Evolutionary conservation across 768 basidiomycete species (phyloP).

Genomic region (Candolleomyces eurysporus): DNA sequence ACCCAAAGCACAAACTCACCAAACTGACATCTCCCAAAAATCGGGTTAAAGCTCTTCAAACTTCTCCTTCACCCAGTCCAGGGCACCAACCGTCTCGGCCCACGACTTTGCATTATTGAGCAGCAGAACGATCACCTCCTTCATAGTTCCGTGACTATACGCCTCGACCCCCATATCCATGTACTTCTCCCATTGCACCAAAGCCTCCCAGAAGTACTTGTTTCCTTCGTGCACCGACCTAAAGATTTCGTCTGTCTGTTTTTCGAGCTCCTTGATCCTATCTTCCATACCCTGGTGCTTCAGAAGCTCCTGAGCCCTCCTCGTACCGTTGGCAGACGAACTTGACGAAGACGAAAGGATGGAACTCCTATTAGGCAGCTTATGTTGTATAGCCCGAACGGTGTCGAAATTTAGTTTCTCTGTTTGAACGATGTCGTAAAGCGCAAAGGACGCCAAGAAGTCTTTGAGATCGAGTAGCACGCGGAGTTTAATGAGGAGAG

Average conservation of each 20-base stretch:
- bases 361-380: not conserved
- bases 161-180: not conserved
- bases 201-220: conserved; percentile 6
- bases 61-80: not conserved
- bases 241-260: conserved; percentile 5
- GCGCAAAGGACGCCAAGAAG: not conserved
- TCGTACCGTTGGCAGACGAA: no score
- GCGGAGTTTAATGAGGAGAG: conserved; percentile 2
- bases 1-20: no score
- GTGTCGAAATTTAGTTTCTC: conserved; percentile 1
- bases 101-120: conserved; percentile 6
- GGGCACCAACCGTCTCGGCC: conserved; percentile 9
- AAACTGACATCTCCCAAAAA: no score
- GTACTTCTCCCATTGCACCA: conserved; percentile 4
- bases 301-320: not conserved
- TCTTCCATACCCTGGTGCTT: not conserved
- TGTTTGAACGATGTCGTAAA: not conserved
- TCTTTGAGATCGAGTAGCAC: conserved; percentile 4
- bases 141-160: not conserved
- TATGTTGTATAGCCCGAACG: not conserved
- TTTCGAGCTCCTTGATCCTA: conserved; percentile 3
- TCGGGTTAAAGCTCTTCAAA: no score
- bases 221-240: not conserved
- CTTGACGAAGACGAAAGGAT: not conserved
- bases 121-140: conserved; percentile 2